Conservation (phyloP, 805 yeast species). For the Metschnikowia drakensbergensis region DNA sequence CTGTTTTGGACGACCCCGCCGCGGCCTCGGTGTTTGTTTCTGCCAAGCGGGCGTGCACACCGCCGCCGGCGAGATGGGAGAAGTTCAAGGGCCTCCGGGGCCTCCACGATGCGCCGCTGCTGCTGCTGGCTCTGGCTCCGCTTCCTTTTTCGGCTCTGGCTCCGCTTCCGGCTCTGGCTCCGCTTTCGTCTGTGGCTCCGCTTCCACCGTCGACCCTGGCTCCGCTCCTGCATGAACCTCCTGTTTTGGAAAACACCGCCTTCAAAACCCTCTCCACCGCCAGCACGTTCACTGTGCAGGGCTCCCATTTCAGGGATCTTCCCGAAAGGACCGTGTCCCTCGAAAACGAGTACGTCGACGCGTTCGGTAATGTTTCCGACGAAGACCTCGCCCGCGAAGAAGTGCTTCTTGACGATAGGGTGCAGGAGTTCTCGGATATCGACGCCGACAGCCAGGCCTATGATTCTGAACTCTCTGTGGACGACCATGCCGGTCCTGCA, state of each 20-base stretch:
- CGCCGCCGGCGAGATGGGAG: neutral
- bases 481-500: neutral
- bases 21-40: neutral
- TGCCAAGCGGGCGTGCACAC: neutral
- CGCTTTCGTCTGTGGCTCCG: neutral
- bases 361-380: slow-evolving; percentile 14
- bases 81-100: neutral
- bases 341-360: slow-evolving; percentile 14
- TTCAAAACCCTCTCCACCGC: slow-evolving; percentile 6
- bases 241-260: slow-evolving; percentile 19
- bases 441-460: slow-evolving; percentile 8
- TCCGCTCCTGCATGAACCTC: neutral
- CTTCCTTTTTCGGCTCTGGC: neutral
- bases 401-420: neutral
- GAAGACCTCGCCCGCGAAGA: slow-evolving; percentile 2
- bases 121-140: neutral
- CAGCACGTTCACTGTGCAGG: slow-evolving; percentile 10
- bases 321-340: slow-evolving; percentile 1
- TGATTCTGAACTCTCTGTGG: slow-evolving; percentile 14
- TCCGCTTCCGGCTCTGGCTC: neutral
- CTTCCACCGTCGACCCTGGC: neutral
- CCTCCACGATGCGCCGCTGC: neutral
- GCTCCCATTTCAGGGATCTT: slow-evolving; percentile 13
- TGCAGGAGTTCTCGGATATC: slow-evolving; percentile 1
- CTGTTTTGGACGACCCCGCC: neutral